Base-by-base conservation (phyloP, 768 basidiomycete species). In the Tricholoma flavovirens region DNA sequence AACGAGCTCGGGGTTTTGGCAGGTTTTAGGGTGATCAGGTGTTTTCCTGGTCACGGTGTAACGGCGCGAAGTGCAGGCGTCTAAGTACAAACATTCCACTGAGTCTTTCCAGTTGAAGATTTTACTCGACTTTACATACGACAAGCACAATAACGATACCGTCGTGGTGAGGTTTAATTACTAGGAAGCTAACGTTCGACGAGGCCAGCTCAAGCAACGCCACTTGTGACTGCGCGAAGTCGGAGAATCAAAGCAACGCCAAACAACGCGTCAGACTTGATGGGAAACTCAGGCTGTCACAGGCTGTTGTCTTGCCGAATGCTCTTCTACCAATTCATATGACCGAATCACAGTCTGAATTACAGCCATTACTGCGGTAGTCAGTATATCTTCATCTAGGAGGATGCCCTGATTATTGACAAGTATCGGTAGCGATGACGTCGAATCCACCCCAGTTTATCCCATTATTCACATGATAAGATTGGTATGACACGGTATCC, bases 381-480 rank as follows among this genome's bases (percentile, higher is more conserved):
- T 79, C 58, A 64, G 75, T 71, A 22, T 42, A 15, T 55, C 46
- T 26, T 53, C 51, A 38, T 57, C 56, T 33, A 15, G 33, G 51
- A 9, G 12, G 19, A 4, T 19, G 9, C 9, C 29, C 24, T 19
- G 0, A 53, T 40, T 4, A 26, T n/a, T 40, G 21, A 53, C 38
- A 43, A 57, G 40, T 49, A 29, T 26, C 26, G 46, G 46, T 62
- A 82, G 70, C 64, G 81, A 74, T 71, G 78, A 76, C 70, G 78
- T 83, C 46, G 82, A 83, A 35, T 63, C 69, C 40, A 87, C 83
- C 0, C 71, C 77, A 24, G 88, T 93, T 1, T 93, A 88, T 67
- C 91, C 92, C 5, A 72, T 90, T 51, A 89, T 95, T 36, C 90
- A 91, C 59, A 79, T 84, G 71, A 88, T 93, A 60, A 74, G 86